Conservation (phyloP, 768 basidiomycete genomes). For the Boletus rufocinnamomeus region DNA sequence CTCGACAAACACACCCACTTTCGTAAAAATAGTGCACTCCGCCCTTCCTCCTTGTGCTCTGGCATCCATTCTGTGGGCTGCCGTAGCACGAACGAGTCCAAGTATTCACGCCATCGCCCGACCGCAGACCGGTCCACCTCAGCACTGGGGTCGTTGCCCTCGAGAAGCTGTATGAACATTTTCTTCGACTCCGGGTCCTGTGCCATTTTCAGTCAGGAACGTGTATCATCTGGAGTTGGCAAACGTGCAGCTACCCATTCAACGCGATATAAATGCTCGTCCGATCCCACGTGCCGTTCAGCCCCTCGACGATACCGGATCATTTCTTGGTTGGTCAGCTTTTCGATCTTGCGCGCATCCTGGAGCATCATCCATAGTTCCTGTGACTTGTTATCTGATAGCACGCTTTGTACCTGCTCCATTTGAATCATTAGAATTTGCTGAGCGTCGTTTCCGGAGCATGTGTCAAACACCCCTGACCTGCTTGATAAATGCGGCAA, state of each 20-base stretch:
- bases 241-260: conserved; percentile 64
- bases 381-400: conserved; percentile 83
- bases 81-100: conserved; percentile 69
- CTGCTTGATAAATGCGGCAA: conserved; percentile 90
- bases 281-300: conserved; percentile 70
- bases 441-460: conserved; percentile 1
- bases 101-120: conserved; percentile 73
- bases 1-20: conserved; percentile 45
- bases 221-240: background rate
- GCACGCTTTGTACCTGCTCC: conserved; percentile 78
- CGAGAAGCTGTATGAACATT: conserved; percentile 63
- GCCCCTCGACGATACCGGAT: conserved; percentile 80
- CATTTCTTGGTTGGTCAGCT: conserved; percentile 60
- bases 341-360: conserved; percentile 55
- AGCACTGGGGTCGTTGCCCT: conserved; percentile 64
- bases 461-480: conserved; percentile 40
- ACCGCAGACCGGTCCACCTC: conserved; percentile 49
- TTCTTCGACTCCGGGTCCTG: conserved; percentile 58
- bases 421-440: background rate
- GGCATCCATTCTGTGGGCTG: conserved; percentile 74
- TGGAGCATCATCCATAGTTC: conserved; percentile 81
- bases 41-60: conserved; percentile 37
- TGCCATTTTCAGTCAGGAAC: conserved; percentile 19
- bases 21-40: conserved; percentile 52
- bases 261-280: conserved; percentile 75